Conservation (phyloP, 1,139 yeast genomes). For the Sugiyamaella pinicola region DNA sequence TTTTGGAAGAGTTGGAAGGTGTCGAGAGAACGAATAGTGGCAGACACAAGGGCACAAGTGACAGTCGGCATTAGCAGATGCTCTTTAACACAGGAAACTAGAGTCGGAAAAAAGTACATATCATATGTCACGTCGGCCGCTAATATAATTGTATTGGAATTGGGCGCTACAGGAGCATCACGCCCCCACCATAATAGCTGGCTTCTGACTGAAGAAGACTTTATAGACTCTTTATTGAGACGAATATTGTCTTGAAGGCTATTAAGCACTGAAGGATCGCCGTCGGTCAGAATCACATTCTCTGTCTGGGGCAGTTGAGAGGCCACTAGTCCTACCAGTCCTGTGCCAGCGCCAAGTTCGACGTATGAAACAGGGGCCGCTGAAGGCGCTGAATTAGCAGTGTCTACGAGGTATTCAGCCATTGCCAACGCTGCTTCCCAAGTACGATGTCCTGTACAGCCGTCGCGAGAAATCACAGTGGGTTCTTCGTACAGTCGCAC, state of each 20-base stretch:
- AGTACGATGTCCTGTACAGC: constrained; percentile 86
- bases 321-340: constrained; percentile 69
- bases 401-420: constrained; percentile 48
- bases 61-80: constrained; percentile 24
- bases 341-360: constrained; percentile 92
- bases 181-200: constrained; percentile 65
- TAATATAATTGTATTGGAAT: constrained; percentile 37
- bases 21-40: constrained; percentile 66
- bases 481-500: constrained; percentile 30
- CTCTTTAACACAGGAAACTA: constrained; percentile 52
- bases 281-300: constrained; percentile 68
- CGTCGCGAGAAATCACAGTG: constrained; percentile 51
- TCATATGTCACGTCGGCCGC: constrained; percentile 94
- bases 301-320: constrained; percentile 38
- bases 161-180: constrained; percentile 42
- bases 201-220: constrained; percentile 34
- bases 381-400: background rate
- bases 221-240: constrained; percentile 46
- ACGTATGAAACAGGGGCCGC: constrained; percentile 42
- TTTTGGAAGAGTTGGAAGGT: constrained; percentile 61
- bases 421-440: constrained; percentile 93
- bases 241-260: constrained; percentile 50
- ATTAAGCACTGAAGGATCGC: constrained; percentile 66
- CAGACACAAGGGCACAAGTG: constrained; percentile 45
- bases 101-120: constrained; percentile 55